Conservation (phyloP, 192 early-diverging fungal genomes). For the Backusella liffmaniae region DNA sequence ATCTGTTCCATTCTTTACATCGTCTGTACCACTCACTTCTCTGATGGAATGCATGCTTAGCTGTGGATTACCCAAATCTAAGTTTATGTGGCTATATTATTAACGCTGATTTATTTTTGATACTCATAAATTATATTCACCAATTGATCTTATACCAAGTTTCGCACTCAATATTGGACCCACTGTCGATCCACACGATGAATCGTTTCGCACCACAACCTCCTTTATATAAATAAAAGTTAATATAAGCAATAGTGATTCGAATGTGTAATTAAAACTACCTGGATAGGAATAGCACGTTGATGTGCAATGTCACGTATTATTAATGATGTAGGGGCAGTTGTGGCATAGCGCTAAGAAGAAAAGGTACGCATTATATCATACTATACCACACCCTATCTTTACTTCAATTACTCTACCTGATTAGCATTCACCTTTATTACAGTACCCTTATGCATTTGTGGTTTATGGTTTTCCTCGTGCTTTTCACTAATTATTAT, state of each 20-base stretch:
- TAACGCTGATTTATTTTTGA: no score
- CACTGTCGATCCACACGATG: slow-evolving; percentile 93
- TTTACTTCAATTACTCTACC: slow-evolving; percentile 25
- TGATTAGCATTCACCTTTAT: slow-evolving; percentile 99
- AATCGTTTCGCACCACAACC: slow-evolving; percentile 91
- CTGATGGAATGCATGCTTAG: slow-evolving; percentile 98
- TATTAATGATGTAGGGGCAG: slow-evolving; percentile 66
- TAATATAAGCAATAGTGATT: no score
- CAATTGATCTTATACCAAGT: slow-evolving; percentile 90
- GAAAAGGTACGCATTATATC: background rate
- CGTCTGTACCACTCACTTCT: slow-evolving; percentile 86
- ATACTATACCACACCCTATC: background rate
- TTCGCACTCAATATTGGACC: slow-evolving; percentile 96
- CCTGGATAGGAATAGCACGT: slow-evolving; percentile 76
- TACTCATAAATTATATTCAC: slow-evolving; percentile 37
- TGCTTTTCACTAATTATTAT: slow-evolving; percentile 60
- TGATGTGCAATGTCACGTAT: slow-evolving; percentile 77
- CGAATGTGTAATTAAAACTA: background rate
- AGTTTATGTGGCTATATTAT: background rate
- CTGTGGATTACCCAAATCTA: slow-evolving; percentile 95
- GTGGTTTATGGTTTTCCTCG: slow-evolving; percentile 89
- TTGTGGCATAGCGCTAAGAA: slow-evolving; percentile 69
- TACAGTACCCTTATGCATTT: slow-evolving; percentile 90
- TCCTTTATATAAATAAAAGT: slow-evolving; percentile 32
- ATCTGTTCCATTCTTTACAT: slow-evolving; percentile 83